Percentiles rank a stretch among this genome's conserved stretches.
These are phyloP conservation scores for Fusarium fracticaudum DNA, from an alignment of 2,329 filamentous ascomycete species.

Conservation along the genomic window DNA sequence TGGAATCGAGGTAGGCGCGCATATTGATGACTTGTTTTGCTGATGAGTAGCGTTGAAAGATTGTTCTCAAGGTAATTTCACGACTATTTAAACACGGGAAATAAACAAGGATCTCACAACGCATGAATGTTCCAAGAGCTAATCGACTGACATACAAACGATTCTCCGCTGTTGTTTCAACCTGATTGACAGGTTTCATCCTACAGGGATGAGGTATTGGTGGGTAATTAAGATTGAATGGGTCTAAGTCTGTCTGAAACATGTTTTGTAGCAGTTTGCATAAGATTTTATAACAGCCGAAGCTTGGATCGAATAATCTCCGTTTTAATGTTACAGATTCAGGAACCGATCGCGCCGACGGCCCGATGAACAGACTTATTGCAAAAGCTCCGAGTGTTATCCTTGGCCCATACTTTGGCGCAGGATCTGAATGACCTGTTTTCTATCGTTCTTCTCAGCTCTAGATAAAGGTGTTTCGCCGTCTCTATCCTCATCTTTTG, in stretches of 20 bases:
- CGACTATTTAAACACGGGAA: neutral
- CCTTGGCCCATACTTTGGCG: neutral
- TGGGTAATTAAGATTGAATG: neutral
- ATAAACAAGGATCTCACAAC: neutral
- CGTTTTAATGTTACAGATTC: neutral
- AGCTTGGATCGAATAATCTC: neutral
- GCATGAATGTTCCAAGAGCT: neutral
- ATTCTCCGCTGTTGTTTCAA: neutral
- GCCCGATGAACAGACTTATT: neutral
- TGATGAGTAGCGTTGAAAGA: too few species aligned
- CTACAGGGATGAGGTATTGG: neutral
- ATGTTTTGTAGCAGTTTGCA: neutral
- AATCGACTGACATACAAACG: neutral
- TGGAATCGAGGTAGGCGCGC: slow-evolving; percentile 13
- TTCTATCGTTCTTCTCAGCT: fast-evolving
- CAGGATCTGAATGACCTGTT: neutral
- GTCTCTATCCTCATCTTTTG: fast-evolving
- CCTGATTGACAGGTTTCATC: neutral
- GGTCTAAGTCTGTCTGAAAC: neutral
- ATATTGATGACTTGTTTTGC: slow-evolving; percentile 5
- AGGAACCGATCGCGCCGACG: neutral
- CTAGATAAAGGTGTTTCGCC: neutral
- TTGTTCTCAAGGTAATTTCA: too few species aligned
- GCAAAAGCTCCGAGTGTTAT: fast-evolving
- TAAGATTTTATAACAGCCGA: neutral